Base-by-base conservation (phyloP, 768 basidiomycete species). In the Tulasnella sp. region DNA sequence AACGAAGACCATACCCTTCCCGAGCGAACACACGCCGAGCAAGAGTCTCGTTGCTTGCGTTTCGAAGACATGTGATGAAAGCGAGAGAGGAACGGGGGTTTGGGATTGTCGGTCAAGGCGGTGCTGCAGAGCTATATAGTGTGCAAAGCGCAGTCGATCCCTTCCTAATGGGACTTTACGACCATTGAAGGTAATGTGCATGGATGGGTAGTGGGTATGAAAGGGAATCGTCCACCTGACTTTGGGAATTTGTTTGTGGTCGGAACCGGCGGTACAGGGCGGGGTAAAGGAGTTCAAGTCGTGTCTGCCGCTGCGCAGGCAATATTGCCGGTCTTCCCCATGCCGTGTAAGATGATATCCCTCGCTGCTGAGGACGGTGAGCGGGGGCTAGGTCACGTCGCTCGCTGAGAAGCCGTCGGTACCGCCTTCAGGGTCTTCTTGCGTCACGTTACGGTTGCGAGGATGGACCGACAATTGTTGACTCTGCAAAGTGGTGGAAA, bases 341-440 rank as follows among this genome's bases (percentile, higher is more conserved):
- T 69, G 64, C 64, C 64, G 64, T 28, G 31, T 28, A 69, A 37
- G 20, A 69, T 69, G 34, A 69, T 34, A 28, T 28, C 34, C 34
- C 64, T 69, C 64, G 31, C 64, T 69, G 64, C 34, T 20, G 31
- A 69, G 64, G 34, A 31, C 64, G 64, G 37, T 69, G 64, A 54
- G 54, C 54, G n/a, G 54, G 64, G 64, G n/a, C 24, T 7, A 34
- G 64, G 64, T 69, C 64, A 69, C 18, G 64, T 69, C 64, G 64
- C 34, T 69, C 11, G 31, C 64, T 69, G 64, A 69, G 64, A 69
- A 69, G 64, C 54, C 34, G 64, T 31, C 64, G 64, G 64, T 69
- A 69, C 64, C 64, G 64, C 64, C 64, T 69, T 69, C 64, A 69
- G 64, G 64, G 64, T 69, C 64, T 7, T 31, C n/a, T 37, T 69